These are phyloP conservation scores for Gastroboletus turbinatus DNA, from an alignment of 1,284 basidiomycete genomes.

Conservation along the genomic window DNA sequence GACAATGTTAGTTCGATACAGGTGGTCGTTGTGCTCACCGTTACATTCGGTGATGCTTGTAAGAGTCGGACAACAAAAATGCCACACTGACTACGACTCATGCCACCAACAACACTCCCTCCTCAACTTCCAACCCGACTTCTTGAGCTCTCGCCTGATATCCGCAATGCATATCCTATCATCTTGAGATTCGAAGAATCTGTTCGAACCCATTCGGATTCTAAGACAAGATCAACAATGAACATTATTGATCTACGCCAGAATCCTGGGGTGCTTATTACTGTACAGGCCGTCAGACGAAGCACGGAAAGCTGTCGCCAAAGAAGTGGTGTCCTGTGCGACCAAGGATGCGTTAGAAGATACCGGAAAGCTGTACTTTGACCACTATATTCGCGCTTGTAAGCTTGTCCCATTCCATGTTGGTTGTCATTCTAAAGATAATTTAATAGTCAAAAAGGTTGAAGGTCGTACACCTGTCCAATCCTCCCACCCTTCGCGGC, in stretches of 20 bases:
- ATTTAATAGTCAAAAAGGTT: neutral
- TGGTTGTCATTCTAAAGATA: neutral
- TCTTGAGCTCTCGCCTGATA: neutral
- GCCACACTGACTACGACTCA: no score
- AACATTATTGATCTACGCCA: neutral
- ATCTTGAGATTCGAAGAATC: neutral
- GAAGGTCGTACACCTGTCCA: neutral
- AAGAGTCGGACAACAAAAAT: no score
- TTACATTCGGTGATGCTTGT: no score
- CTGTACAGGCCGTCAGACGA: neutral
- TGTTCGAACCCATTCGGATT: neutral
- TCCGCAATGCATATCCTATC: neutral
- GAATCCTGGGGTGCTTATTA: neutral
- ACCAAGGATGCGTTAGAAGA: neutral
- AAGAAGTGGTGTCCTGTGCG: neutral
- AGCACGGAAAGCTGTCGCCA: neutral
- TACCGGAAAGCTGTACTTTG: neutral
- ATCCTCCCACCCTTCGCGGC: neutral
- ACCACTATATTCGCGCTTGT: neutral
- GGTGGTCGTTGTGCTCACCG: no score
- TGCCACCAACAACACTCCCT: neutral
- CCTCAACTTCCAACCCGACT: neutral
- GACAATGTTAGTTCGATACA: no score
- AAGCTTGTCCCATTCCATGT: neutral
- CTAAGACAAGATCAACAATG: neutral